Percentiles rank a stretch among this genome's conserved stretches.
phyloP scores from a whole-genome alignment of 257 asterid genomes.

The Nicotiana noctiflora region DNA sequence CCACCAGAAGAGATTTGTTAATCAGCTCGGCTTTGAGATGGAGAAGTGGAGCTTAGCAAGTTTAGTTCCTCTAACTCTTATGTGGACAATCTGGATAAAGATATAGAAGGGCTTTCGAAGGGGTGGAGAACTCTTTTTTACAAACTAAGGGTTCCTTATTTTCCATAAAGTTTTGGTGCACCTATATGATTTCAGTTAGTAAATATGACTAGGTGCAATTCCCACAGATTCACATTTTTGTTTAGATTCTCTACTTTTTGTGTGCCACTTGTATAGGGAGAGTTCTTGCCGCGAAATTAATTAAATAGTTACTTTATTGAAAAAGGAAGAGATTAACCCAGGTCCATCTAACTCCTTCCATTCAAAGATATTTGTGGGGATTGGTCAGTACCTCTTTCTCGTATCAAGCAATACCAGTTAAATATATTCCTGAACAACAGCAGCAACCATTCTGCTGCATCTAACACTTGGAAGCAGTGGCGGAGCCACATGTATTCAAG shows the following conservation, averaged over 20 bases:
- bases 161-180: not conserved
- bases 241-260: not conserved
- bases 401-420: not conserved
- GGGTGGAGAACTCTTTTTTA: not conserved
- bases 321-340: not conserved
- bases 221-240: not conserved
- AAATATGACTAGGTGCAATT: not conserved
- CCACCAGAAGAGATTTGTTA: not conserved
- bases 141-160: not conserved
- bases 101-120: not conserved
- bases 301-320: not conserved
- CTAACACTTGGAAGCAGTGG: not conserved
- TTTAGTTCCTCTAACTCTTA: not conserved
- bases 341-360: not conserved
- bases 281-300: not conserved
- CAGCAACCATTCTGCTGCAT: not conserved
- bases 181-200: not conserved
- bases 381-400: not conserved
- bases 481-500: no score
- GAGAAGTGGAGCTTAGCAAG: not conserved
- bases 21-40: not conserved
- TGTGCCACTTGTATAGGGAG: not conserved
- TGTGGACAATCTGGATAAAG: not conserved
- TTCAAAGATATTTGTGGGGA: constrained; percentile 1
- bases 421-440: not conserved